Evolutionary conservation across 768 basidiomycete species (phyloP).

Genomic region (Neoboletus subvelutipes): DNA sequence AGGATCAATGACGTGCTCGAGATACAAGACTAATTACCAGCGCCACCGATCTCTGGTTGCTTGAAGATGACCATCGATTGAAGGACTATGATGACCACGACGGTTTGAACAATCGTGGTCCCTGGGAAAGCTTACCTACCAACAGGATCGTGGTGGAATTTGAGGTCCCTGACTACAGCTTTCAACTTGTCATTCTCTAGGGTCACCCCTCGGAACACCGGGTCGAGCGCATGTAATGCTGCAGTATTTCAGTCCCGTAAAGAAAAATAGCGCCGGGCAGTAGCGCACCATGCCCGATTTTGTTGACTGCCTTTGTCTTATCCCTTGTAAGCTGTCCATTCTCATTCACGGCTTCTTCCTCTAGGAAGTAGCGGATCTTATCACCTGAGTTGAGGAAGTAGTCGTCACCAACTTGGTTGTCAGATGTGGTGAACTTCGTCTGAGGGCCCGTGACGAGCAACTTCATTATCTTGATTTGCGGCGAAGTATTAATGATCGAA

Average conservation of each 20-base stretch:
- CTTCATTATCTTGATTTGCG: neutral
- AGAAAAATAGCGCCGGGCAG: neutral
- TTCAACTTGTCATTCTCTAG: conserved; percentile 74
- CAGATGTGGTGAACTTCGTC: conserved; percentile 87
- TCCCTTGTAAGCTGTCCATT: conserved; percentile 68
- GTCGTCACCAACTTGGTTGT: conserved; percentile 83
- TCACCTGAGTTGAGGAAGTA: conserved; percentile 93
- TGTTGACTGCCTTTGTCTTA: conserved; percentile 85
- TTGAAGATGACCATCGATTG: conserved; percentile 98
- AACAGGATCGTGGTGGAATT: conserved; percentile 82
- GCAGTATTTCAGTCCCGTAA: conserved; percentile 1
- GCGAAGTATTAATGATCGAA: neutral
- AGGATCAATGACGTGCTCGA: neutral
- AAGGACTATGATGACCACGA: conserved; percentile 48
- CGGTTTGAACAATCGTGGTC: neutral
- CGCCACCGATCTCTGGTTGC: conserved; percentile 88
- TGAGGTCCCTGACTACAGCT: conserved; percentile 70
- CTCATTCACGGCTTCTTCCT: conserved; percentile 77
- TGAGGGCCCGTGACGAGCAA: conserved; percentile 27
- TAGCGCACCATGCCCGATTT: conserved; percentile 81
- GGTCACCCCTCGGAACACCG: conserved; percentile 74
- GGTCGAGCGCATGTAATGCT: conserved; percentile 87
- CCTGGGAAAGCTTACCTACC: conserved; percentile 43
- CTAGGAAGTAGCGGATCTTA: conserved; percentile 95
- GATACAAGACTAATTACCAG: conserved; percentile 52